Percentiles rank a stretch among this genome's conserved stretches.
These are phyloP conservation scores for Cetraspora pellucida DNA, from an alignment of 192 early-diverging fungal species.

Conservation along the genomic window DNA sequence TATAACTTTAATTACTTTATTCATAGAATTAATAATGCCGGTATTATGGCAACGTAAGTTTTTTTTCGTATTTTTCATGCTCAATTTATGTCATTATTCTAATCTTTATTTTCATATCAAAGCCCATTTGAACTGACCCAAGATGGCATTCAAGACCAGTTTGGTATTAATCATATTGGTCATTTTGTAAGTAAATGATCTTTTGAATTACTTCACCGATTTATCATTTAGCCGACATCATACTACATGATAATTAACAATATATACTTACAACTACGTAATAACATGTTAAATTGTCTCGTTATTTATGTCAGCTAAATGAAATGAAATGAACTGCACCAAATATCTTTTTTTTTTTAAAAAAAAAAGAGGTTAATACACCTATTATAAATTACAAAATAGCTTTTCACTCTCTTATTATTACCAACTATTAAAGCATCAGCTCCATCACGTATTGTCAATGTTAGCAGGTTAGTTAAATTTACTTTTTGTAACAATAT, in stretches of 20 bases:
- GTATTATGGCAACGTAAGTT: slow-evolving; percentile 34
- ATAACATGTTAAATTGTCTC: background rate
- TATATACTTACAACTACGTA: too few species aligned
- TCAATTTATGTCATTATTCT: background rate
- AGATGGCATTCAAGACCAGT: slow-evolving; percentile 47
- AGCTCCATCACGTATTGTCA: too few species aligned
- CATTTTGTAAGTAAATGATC: slow-evolving; percentile 26
- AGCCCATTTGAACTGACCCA: slow-evolving; percentile 35
- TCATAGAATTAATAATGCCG: slow-evolving; percentile 41
- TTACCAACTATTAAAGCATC: slow-evolving; percentile 46
- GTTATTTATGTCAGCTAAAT: too few species aligned
- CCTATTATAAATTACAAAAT: too few species aligned
- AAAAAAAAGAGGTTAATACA: too few species aligned
- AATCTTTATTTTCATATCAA: background rate
- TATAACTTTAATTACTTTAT: background rate
- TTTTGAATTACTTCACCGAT: background rate
- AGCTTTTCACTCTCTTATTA: slow-evolving; percentile 39
- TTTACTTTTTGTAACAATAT: background rate
- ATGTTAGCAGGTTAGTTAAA: slow-evolving; percentile 40
- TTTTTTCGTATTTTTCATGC: background rate
- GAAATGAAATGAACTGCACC: too few species aligned
- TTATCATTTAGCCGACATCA: background rate
- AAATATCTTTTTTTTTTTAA: too few species aligned
- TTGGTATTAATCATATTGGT: slow-evolving; percentile 54
- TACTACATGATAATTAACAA: background rate